Base-by-base conservation (phyloP, 129 eudicot genomes). In the Apium graveolens region DNA sequence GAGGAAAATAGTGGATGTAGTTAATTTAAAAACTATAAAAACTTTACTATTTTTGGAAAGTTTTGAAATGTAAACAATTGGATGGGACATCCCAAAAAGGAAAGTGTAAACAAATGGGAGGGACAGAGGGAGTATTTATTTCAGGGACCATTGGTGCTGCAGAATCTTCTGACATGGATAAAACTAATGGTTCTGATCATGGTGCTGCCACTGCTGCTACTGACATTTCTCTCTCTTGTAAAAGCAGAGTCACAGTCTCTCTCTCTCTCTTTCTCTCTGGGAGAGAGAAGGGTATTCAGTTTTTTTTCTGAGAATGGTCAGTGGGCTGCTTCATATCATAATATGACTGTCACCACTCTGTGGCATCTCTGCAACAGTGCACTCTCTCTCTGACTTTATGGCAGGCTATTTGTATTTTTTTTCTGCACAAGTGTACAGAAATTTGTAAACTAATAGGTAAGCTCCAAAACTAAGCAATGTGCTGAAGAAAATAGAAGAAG, bases 381-480 rank as follows among this genome's bases (percentile, higher is more conserved):
- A 24, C 66, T 57, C 74, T 79, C 87, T 87, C 68, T 66, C 93
- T 83, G 83, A 85, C 90, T 87, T 89, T 87, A 87, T 89, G 94
- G 89, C 93, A 88, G 90, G 76, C 43, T 88, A 65, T 65, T 27
- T 65, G 0, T 82, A 81, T 90, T 81, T 91, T 35, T 85, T 89
- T 70, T 85, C 92, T 90, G 92, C 32, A 86, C 94, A 84, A 65
- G 20, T 80, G 83, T 89, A 86, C 91, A 88, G 92, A 92, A 89
- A 86, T 84, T 90, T 85, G 89, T 87, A 88, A 89, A 86, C 76
- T 75, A 81, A 76, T 73, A 79, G 75, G 65, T 39, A 38, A 72
- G 74, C 73, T 51, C 74, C 73, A 68, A 35, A 82, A 44, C 60
- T 24, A 73, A 43, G 77, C 51, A 72, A 72, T 20, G 48, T 41